Conservation (phyloP, 805 yeast genomes). For the Wickerhamomyces rabaulensis region DNA sequence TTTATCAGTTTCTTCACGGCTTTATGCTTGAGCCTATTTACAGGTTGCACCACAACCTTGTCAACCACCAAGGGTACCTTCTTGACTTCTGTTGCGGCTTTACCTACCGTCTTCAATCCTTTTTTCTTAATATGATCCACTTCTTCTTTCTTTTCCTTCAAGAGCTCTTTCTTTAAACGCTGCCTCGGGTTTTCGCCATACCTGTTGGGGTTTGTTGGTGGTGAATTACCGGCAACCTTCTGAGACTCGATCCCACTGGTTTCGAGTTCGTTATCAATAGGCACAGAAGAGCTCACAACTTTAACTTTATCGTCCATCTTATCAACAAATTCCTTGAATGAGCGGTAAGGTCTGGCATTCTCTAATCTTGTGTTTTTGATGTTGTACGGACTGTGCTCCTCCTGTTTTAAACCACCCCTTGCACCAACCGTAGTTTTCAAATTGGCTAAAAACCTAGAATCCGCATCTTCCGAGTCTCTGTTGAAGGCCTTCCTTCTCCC, state of each 20-base stretch:
- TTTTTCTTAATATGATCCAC: conserved; percentile 5
- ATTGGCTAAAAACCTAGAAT: neutral
- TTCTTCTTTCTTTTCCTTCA: conserved; percentile 1
- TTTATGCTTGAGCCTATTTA: neutral
- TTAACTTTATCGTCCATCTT: conserved; percentile 6
- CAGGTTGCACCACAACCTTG: conserved; percentile 1
- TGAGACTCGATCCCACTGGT: conserved; percentile 2
- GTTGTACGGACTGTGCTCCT: conserved; percentile 17
- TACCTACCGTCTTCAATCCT: neutral
- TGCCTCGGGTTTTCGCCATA: neutral
- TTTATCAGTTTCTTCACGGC: neutral
- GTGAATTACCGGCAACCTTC: conserved; percentile 16
- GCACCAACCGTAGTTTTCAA: conserved; percentile 2
- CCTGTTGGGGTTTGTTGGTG: conserved; percentile 15
- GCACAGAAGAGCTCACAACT: conserved; percentile 10
- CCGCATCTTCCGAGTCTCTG: neutral
- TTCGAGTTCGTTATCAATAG: conserved; percentile 1
- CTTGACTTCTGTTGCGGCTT: conserved; percentile 2
- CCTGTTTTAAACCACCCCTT: conserved; percentile 4
- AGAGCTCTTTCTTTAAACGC: neutral
- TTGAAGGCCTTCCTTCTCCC: neutral
- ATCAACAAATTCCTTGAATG: conserved; percentile 13
- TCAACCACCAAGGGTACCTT: conserved; percentile 4
- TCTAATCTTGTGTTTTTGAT: conserved; percentile 5
- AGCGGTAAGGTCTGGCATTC: conserved; percentile 3